Evolutionary conservation across 2,329 filamentous ascomycete species (phyloP), one percentile per base, ranked within the genome.

Genomic region (Cordyceps fumosorosea): DNA sequence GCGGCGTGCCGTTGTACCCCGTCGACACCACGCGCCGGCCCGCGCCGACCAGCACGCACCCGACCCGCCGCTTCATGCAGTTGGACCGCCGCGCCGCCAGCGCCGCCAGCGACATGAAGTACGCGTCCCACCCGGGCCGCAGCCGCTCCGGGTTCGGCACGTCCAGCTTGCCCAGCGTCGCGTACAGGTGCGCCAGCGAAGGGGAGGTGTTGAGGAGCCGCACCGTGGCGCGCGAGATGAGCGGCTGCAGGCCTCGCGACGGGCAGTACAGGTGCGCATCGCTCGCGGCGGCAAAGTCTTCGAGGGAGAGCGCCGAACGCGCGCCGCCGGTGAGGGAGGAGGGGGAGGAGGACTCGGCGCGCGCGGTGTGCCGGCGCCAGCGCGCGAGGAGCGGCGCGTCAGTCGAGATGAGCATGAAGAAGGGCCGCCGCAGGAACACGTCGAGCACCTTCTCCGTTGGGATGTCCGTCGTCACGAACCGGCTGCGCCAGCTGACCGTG

Each of bases 31-130:
- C 95, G 67, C 93, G 85, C 69, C 87, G 88, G 71, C 92, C 88
- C 65, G 89, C 83, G 63, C 80, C 80, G 40, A 98, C 93, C 11
- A 99, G 82, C 7, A 98, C 95, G 76, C 93, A 97, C 8, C 95
- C 95, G 1, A 99, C 95, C 66, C 93, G 87, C 34, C 95, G 84
- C 78, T 98, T 97, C 95, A 99, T 99, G 79, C 95, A 99, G 75
- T 99, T 99, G 71, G 88, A 91, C 66, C 95, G 85, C 68, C 91
- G 89, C 0, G 93, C 90, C 8, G 95, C 95, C 54, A 99, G 85
- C 40, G 90, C 91, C 5, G 95, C 93, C n/a, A 99, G 81, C 47
- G 90, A 86, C 95, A 99, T 99, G 73, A 99, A 99, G 78, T 99
- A 99, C 69, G 90, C 88, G 75, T 99, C 95, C 95, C 95, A 99